Evolutionary conservation across 129 eudicot species (phyloP), one percentile per base, ranked within the genome.

Genomic region (Smallanthus sonchifolius): DNA sequence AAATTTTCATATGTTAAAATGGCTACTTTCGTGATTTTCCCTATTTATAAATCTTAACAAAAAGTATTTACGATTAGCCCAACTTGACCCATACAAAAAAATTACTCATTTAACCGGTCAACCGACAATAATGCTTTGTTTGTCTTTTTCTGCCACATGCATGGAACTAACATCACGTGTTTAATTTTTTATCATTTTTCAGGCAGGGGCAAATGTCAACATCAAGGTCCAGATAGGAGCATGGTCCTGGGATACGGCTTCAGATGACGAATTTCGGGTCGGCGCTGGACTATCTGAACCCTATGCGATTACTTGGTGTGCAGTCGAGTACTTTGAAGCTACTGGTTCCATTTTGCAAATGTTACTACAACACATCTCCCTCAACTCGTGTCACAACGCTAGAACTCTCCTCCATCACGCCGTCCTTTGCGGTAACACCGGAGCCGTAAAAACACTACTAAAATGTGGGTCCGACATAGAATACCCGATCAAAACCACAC

Each of bases 241-340:
- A 52, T 94, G 98, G 98, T 90, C 96, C 48, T 94, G 98, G 98
- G 98, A 94, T 51, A 78, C 73, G 40, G 78, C 81, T 17, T 67
- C 97, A 34, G 98, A 96, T 40, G 98, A 94, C 48, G 98, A 94
- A 73, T 85, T 88, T 45, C 84, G 92, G 69, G 98, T 94, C 39
- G 98, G 98, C 32, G 98, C 98, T 8, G 98, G 97, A 38, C 81
- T 93, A 38, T 95, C 88, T 4, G 98, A 93, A 39, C 93, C 96
- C 7, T 93, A 86, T 64, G 52, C 87, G 3, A 78, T 88, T 40
- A 72, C 92, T 36, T 93, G 98, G 97, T 90, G 96, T 74, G 98
- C 97, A 30, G 91, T 93, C 6, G 98, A 93, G 81, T 93, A 93
- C 70, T 93, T 86, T 57, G 98, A 93, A 82, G 76, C 86, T 5